Evolutionary conservation across 2,329 filamentous ascomycete species (phyloP).

Genomic region (Pseudogymnoascus sp.): DNA sequence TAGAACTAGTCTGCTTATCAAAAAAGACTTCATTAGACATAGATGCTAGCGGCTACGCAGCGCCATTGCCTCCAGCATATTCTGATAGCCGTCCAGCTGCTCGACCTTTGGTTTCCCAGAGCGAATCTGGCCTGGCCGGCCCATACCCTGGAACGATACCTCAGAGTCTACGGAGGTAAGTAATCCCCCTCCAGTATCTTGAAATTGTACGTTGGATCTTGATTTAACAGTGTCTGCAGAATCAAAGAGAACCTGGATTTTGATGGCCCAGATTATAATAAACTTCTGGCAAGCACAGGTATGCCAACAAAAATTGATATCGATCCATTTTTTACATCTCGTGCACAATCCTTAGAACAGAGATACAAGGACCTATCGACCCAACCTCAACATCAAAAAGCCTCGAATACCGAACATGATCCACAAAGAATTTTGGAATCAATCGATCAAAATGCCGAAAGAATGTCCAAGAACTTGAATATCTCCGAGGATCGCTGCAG

Average conservation of each 20-base stretch:
- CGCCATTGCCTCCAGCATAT: neutral
- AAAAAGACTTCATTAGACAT: neutral
- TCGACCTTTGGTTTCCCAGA: neutral
- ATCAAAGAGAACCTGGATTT: neutral
- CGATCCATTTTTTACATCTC: neutral
- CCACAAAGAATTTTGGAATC: neutral
- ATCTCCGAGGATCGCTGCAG: neutral
- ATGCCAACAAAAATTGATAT: neutral
- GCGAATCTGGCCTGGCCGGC: neutral
- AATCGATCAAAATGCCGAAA: neutral
- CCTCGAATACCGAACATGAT: neutral
- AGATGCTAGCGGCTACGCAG: neutral
- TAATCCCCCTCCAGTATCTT: neutral
- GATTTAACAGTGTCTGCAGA: neutral
- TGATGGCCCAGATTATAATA: neutral
- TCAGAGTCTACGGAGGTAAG: neutral
- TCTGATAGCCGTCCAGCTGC: neutral
- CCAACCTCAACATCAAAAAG: neutral
- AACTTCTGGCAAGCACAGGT: neutral
- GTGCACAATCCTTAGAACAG: neutral
- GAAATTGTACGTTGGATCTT: neutral
- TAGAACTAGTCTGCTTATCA: neutral
- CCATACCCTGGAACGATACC: neutral
- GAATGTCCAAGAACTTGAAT: neutral
- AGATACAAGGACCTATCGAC: neutral